These are phyloP conservation scores for Cutaneotrichosporon sp. DNA, from an alignment of 1,284 basidiomycete genomes.

Conservation along the genomic window DNA sequence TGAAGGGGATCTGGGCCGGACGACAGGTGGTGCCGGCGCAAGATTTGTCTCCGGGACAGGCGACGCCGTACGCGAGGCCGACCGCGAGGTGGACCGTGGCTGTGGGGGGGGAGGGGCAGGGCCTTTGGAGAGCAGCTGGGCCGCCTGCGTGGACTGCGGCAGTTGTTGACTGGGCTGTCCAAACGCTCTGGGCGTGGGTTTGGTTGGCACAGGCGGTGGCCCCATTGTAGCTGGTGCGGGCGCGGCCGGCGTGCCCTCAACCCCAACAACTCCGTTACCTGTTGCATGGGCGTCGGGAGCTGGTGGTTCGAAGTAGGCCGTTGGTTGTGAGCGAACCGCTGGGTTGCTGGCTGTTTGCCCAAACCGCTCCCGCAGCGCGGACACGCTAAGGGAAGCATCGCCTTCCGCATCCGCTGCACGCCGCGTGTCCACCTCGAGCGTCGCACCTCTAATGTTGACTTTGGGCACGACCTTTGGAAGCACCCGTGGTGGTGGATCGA, in stretches of 20 bases:
- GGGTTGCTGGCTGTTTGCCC: not conserved
- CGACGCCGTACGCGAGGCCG: slow-evolving; percentile 1
- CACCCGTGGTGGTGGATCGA: not conserved
- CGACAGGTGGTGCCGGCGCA: slow-evolving; percentile 2
- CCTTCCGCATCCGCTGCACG: not conserved
- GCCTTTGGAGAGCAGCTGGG: not conserved
- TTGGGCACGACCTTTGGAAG: not conserved
- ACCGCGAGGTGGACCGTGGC: slow-evolving; percentile 9
- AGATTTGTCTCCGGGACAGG: slow-evolving; percentile 12
- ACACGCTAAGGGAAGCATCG: not conserved
- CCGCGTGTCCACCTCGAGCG: not conserved
- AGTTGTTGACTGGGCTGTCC: not conserved
- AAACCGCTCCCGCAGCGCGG: not conserved
- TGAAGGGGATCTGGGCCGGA: not conserved
- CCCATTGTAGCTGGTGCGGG: not conserved
- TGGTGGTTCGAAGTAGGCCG: not conserved
- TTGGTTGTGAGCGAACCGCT: not conserved
- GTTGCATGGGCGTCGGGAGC: not conserved
- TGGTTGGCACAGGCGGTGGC: not conserved
- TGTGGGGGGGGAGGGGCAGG: not conserved
- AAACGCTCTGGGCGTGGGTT: not conserved
- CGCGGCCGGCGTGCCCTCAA: not conserved
- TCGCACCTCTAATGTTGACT: not conserved
- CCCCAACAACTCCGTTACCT: not conserved
- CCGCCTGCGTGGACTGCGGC: not conserved